A percentile compares a stretch with the other conserved stretches of the same genome.
phyloP scores from a whole-genome alignment of 1,284 basidiomycete species.

The Blastosporella zonata region DNA sequence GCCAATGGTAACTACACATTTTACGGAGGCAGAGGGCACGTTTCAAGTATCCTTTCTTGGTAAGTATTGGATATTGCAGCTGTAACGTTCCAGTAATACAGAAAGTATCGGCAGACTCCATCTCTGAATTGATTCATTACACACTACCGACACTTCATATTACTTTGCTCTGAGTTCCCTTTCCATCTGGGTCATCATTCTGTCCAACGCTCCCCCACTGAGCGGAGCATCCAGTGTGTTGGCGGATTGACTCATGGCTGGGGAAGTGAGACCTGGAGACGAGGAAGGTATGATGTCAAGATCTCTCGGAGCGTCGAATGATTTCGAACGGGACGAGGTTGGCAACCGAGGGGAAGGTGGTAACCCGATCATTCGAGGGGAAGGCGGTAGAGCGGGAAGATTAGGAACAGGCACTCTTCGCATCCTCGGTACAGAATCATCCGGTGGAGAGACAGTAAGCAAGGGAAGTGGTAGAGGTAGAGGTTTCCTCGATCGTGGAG shows the following conservation, averaged over 20 bases:
- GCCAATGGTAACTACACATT: too few relatives aligned
- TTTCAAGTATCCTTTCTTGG: too few relatives aligned
- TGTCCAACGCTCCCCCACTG: conserved; percentile 15
- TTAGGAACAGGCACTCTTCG: conserved; percentile 11
- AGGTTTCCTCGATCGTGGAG: not conserved
- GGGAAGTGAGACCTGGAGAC: not conserved
- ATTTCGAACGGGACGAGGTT: not conserved
- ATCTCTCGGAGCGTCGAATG: not conserved
- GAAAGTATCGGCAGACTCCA: not conserved
- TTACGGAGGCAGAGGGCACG: too few relatives aligned
- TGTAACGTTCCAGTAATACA: too few relatives aligned
- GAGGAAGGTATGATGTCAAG: not conserved
- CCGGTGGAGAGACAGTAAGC: conserved; percentile 13
- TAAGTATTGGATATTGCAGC: too few relatives aligned
- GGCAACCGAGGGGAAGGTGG: conserved; percentile 4
- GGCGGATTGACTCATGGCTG: not conserved
- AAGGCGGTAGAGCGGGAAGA: conserved; percentile 1
- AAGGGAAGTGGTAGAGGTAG: conserved; percentile 8
- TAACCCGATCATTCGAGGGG: conserved; percentile 6
- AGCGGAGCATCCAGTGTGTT: conserved; percentile 6
- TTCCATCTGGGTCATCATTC: conserved; percentile 18
- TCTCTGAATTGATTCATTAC: not conserved
- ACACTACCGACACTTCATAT: not conserved
- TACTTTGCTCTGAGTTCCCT: conserved; percentile 8
- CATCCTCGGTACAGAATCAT: conserved; percentile 7